Percentiles rank a stretch among this genome's conserved stretches.
These are phyloP conservation scores for Phytophthora sp. DNA, from an alignment of 352 stramenopile species.

Conservation along the genomic window DNA sequence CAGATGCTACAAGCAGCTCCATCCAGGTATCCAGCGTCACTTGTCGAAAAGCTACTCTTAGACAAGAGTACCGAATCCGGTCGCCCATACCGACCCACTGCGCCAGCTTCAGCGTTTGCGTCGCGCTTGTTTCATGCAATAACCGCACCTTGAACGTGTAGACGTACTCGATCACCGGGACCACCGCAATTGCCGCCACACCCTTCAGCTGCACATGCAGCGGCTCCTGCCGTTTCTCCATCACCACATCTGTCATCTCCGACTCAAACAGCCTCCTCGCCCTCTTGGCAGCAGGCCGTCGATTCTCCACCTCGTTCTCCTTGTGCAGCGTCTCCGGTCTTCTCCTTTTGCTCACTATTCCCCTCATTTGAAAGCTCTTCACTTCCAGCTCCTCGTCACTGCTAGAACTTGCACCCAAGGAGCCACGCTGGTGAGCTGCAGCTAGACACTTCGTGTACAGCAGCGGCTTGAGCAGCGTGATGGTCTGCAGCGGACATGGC, in stretches of 20 bases:
- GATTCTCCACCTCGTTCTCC: not conserved
- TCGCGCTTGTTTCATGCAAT: conserved; percentile 30
- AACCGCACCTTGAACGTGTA: conserved; percentile 49
- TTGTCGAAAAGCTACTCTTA: conserved; percentile 30
- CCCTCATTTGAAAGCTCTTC: not conserved
- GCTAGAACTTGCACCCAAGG: not conserved
- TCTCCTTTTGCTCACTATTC: conserved; percentile 7
- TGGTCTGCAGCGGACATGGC: conserved; percentile 21
- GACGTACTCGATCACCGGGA: conserved; percentile 57
- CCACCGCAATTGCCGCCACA: conserved; percentile 33
- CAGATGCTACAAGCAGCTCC: conserved; percentile 35
- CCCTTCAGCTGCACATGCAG: conserved; percentile 49
- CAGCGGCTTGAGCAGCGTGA: conserved; percentile 24
- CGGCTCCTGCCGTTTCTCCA: not conserved
- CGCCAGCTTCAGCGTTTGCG: conserved; percentile 41
- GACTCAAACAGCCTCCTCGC: conserved; percentile 12
- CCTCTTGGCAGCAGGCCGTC: conserved; percentile 3
- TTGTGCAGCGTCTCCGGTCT: not conserved
- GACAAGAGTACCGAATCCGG: conserved; percentile 38
- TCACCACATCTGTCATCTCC: not conserved
- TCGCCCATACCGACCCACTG: conserved; percentile 50
- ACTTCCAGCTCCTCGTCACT: conserved; percentile 1
- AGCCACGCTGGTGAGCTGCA: conserved; percentile 2
- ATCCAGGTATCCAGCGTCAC: conserved; percentile 52
- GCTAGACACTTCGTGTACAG: conserved; percentile 21